Conservation (phyloP, 257 asterid genomes). For the Ballota nigra region DNA sequence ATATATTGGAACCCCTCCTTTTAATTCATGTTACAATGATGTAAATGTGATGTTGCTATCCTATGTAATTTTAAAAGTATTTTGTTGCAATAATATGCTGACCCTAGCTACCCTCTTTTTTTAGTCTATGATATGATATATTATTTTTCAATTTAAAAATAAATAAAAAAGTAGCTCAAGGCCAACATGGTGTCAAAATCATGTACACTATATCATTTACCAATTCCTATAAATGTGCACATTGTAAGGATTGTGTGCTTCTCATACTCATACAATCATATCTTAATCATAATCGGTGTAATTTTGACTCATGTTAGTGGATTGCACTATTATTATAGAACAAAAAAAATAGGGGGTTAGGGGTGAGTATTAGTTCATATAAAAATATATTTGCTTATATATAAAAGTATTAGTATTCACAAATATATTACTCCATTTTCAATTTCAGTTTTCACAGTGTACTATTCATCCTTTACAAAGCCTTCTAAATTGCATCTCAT, state of each 20-base stretch:
- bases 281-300: neutral
- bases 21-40: neutral
- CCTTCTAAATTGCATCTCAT: too few relatives aligned
- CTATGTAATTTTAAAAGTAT: neutral
- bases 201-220: neutral
- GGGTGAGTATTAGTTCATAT: too few relatives aligned
- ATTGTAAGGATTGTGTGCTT: neutral
- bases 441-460: too few relatives aligned
- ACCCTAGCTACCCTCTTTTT: neutral
- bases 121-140: neutral
- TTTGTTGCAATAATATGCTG: conserved; percentile 17
- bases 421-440: too few relatives aligned
- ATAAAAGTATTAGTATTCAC: too few relatives aligned
- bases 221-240: neutral
- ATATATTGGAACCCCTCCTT: neutral
- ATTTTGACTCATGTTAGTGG: too few relatives aligned
- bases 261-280: neutral
- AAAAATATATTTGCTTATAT: too few relatives aligned
- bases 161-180: too few relatives aligned
- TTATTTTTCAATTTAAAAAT: neutral
- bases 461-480: too few relatives aligned
- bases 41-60: conserved; percentile 18
- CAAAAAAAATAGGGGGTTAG: too few relatives aligned
- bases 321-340: too few relatives aligned
- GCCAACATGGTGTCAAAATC: neutral